Conservation (phyloP, 2,329 filamentous ascomycete genomes). For the Diaporthe humulicola region DNA sequence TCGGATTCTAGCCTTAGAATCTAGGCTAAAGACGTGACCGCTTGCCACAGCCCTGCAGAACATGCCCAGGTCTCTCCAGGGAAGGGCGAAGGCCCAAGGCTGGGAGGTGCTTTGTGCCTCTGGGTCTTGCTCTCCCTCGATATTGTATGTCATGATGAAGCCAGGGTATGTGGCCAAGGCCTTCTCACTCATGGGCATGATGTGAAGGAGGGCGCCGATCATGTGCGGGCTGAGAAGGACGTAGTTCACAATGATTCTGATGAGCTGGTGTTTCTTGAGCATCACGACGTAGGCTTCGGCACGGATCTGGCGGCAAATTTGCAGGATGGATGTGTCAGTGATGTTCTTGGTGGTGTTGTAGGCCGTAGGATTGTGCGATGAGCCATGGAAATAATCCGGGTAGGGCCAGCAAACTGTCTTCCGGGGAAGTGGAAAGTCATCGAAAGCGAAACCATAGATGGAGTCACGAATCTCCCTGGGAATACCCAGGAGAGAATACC, state of each 20-base stretch:
- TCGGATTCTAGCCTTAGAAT: background rate
- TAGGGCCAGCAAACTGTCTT: slow-evolving; percentile 14
- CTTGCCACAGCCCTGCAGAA: slow-evolving; percentile 1
- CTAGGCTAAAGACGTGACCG: background rate
- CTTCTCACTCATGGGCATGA: background rate
- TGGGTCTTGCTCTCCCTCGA: background rate
- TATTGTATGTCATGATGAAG: slow-evolving; percentile 9
- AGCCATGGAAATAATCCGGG: background rate
- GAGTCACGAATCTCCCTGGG: background rate
- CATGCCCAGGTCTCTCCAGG: background rate
- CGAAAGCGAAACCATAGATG: slow-evolving; percentile 5
- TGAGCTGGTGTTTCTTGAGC: slow-evolving; percentile 15
- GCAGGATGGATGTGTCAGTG: background rate
- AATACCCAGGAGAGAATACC: background rate
- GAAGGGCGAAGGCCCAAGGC: background rate
- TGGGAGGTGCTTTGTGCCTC: background rate
- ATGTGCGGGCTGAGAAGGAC: background rate
- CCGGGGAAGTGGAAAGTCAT: background rate
- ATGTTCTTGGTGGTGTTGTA: background rate
- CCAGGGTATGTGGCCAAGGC: background rate
- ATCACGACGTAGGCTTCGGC: background rate
- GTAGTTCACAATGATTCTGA: background rate
- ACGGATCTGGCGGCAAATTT: background rate
- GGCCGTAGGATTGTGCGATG: background rate
- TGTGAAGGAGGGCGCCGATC: background rate